Conservation (phyloP, 495 filamentous ascomycete genomes). For the Penicillium arizonense region DNA sequence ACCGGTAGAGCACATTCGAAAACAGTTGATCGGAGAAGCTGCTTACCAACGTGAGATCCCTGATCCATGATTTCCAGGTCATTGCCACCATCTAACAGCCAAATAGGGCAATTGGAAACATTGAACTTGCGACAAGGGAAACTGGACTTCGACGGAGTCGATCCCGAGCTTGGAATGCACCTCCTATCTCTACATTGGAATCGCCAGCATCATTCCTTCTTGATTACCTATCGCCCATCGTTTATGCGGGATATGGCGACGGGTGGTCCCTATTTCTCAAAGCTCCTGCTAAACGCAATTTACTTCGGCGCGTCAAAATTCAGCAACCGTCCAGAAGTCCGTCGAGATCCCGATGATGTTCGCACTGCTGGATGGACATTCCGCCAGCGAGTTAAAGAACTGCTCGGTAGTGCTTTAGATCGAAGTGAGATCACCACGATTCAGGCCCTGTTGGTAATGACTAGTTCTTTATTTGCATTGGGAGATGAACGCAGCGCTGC, state of each 20-base stretch:
- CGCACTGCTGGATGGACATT: conserved; percentile 28
- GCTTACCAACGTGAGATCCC: conserved; percentile 27
- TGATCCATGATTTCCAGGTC: not conserved
- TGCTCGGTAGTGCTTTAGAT: conserved; percentile 17
- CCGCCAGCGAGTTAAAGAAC: conserved; percentile 22
- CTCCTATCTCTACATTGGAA: conserved; percentile 26
- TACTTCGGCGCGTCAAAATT: conserved; percentile 34
- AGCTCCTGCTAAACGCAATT: conserved; percentile 38
- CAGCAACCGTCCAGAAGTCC: conserved; percentile 25
- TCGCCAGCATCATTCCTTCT: conserved; percentile 30
- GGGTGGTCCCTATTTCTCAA: conserved; percentile 33
- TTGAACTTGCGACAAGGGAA: conserved; percentile 25
- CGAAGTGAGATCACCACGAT: conserved; percentile 27
- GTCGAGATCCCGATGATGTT: conserved; percentile 24
- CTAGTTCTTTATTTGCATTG: conserved; percentile 19
- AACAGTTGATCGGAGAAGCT: conserved; percentile 24
- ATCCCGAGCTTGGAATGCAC: conserved; percentile 19
- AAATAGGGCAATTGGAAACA: conserved; percentile 25
- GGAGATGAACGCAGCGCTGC: conserved; percentile 25
- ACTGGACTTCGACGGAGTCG: conserved; percentile 43
- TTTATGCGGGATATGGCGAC: conserved; percentile 38
- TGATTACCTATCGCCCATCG: conserved; percentile 36
- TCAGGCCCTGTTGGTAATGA: conserved; percentile 21
- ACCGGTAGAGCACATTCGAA: conserved; percentile 16
- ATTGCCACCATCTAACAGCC: not conserved